A percentile compares a stretch with the other conserved stretches of the same genome.
Conservation (phyloP, 768 basidiomycete species). For the Podaxis sp. region DNA sequence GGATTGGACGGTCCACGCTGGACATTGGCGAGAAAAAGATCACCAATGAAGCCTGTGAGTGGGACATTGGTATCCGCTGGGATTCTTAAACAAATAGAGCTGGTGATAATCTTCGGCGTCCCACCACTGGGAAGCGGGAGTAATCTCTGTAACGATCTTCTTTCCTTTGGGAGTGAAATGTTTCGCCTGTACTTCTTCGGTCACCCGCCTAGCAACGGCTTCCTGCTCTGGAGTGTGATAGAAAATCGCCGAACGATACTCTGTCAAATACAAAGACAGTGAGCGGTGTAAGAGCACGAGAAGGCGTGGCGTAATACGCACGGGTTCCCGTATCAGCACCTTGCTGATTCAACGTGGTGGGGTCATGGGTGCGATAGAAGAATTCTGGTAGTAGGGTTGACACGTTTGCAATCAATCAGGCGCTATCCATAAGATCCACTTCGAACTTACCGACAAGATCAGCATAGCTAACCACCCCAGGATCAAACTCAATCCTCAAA, state of each 20-base stretch:
- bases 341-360: constrained; percentile 80
- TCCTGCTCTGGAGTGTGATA: constrained; percentile 72
- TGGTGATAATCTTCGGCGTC: constrained; percentile 85
- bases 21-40: not conserved
- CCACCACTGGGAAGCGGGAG: constrained; percentile 74
- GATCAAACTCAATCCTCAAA: constrained; percentile 84
- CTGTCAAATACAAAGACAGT: constrained; percentile 33
- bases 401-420: not conserved
- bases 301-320: constrained; percentile 35
- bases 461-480: constrained; percentile 70
- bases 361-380: constrained; percentile 94
- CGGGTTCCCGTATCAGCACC: constrained; percentile 79
- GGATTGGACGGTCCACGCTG: constrained; percentile 2
- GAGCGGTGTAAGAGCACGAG: not conserved
- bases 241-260: constrained; percentile 95
- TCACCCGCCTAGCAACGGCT: constrained; percentile 71
- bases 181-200: constrained; percentile 79
- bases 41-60: constrained; percentile 86
- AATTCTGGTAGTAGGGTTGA: constrained; percentile 54
- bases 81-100: constrained; percentile 81
- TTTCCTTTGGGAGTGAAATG: constrained; percentile 72
- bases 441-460: constrained; percentile 77
- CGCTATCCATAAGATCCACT: not conserved
- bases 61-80: constrained; percentile 88
- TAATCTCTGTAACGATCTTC: constrained; percentile 79